phyloP scores from a whole-genome alignment of 192 early-diverging fungal genomes.

The Rhizophagus prolifer region DNA sequence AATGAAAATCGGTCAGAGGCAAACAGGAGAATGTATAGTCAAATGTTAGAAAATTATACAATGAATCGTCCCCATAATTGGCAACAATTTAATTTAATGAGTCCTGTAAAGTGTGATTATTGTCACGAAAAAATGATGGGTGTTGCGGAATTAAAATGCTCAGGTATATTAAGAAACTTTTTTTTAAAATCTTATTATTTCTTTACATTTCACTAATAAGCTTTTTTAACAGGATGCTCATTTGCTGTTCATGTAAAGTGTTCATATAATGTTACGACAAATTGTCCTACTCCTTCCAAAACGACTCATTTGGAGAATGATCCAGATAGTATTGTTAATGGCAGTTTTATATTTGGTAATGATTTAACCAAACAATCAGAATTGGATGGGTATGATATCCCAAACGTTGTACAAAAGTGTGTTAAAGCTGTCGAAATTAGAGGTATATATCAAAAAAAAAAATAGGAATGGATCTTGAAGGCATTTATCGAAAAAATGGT shows the following conservation, averaged over 20 bases:
- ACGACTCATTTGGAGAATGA: constrained; percentile 18
- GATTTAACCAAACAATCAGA: constrained; percentile 55
- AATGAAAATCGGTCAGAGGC: constrained; percentile 9
- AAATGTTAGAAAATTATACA: constrained; percentile 1
- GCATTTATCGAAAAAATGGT: constrained; percentile 80
- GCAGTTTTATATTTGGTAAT: constrained; percentile 63
- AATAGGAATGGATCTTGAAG: constrained; percentile 65
- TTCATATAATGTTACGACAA: constrained; percentile 29
- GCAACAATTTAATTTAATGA: constrained; percentile 41
- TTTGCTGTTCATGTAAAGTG: constrained; percentile 49
- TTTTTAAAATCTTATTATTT: neutral
- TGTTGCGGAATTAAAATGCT: constrained; percentile 45
- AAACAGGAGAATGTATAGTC: neutral
- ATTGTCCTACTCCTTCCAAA: constrained; percentile 1
- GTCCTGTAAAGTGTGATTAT: constrained; percentile 49
- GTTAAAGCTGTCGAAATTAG: constrained; percentile 63
- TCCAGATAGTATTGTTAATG: constrained; percentile 31
- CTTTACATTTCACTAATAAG: neutral
- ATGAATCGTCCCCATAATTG: constrained; percentile 38
- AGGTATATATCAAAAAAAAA: constrained; percentile 17
- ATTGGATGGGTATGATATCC: constrained; percentile 57
- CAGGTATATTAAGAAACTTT: constrained; percentile 34
- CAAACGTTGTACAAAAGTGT: constrained; percentile 67
- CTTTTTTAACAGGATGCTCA: constrained; percentile 41
- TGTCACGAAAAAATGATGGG: constrained; percentile 63